Base-by-base conservation (phyloP, 1,284 basidiomycete genomes). In the Marasmius tenuissimus region DNA sequence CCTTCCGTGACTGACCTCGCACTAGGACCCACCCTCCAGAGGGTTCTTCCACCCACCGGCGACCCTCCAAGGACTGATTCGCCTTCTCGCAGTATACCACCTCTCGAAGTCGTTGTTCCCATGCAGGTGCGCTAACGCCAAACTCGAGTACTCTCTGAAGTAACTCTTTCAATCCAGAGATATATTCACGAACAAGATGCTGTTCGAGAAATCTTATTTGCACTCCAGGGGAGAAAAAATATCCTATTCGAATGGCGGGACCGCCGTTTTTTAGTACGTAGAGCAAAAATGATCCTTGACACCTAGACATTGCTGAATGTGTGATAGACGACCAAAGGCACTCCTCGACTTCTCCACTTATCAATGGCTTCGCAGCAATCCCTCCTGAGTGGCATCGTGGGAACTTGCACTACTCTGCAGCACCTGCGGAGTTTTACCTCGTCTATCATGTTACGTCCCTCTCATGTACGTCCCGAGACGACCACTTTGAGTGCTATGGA, bases 151-250 rank as follows among this genome's bases (percentile, higher is more conserved):
- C 38, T 4, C 38, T 49, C 57, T 47, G 33, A 12, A 27, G 4
- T 48, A 34, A 57, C 54, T 22, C 20, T 33, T 12, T 48, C 50
- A 4, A 11, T 22, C 4, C 66, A 91, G 87, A 82, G 72, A 72
- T 88, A 88, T 61, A 88, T 92, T 37, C 72, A 86, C 58, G 92
- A 93, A 73, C 80, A 85, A 53, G 86, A 92, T 64, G 85, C 86
- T 40, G 86, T 91, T 10, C 82, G 91, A 8, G 92, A 93, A 67
- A 76, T 92, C 2, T 75, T 93, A 14, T 88, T 91, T 70, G 83
- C 83, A 22, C 73, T 93, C 4, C 89, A 92, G 78, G 90, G 90
- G 0, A 79, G 82, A 59, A 80, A 78, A 49, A 92, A 87, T 63
- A 73, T 88, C 52, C 72, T 91, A 66, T 73, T 91, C 14, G 72